Percentiles rank a stretch among this genome's conserved stretches.
Evolutionary conservation across 371 early-diverging fungal genomes (phyloP).

Genomic region (Parasitella parasitica): DNA sequence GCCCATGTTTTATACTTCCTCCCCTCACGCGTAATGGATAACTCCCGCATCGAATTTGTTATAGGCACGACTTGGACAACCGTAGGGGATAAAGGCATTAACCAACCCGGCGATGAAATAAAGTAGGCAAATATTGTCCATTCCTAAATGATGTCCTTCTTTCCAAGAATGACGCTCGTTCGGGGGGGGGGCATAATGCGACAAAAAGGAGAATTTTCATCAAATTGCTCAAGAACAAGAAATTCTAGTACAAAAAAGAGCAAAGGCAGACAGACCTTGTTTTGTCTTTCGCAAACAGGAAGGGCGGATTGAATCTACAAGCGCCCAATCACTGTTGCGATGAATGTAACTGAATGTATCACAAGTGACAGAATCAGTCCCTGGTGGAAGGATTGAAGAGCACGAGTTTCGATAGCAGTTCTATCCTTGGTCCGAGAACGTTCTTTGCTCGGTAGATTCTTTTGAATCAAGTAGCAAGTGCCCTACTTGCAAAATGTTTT

Average conservation of each 20-base stretch:
- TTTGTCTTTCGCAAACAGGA: too few relatives aligned
- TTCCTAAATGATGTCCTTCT: too few relatives aligned
- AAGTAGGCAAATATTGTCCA: background rate
- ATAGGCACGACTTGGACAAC: background rate
- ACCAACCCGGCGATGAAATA: background rate
- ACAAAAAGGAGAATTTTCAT: background rate
- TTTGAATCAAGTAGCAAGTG: background rate
- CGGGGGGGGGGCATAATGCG: background rate
- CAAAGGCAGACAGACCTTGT: background rate
- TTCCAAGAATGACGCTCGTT: too few relatives aligned
- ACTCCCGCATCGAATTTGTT: background rate
- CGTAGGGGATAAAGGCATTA: conserved; percentile 5
- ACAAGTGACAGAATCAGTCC: background rate
- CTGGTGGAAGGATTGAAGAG: background rate
- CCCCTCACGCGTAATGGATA: background rate
- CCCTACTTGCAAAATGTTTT: too few relatives aligned
- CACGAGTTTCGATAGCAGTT: background rate
- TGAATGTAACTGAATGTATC: background rate
- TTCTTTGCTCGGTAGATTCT: background rate
- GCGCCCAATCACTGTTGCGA: background rate
- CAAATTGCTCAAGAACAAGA: background rate
- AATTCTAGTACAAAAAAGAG: background rate
- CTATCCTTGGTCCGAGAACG: background rate
- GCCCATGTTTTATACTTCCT: conserved; percentile 7
- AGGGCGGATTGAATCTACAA: too few relatives aligned